These are phyloP conservation scores for Backusella tarrabulga DNA, from an alignment of 192 early-diverging fungal genomes.

Conservation along the genomic window DNA sequence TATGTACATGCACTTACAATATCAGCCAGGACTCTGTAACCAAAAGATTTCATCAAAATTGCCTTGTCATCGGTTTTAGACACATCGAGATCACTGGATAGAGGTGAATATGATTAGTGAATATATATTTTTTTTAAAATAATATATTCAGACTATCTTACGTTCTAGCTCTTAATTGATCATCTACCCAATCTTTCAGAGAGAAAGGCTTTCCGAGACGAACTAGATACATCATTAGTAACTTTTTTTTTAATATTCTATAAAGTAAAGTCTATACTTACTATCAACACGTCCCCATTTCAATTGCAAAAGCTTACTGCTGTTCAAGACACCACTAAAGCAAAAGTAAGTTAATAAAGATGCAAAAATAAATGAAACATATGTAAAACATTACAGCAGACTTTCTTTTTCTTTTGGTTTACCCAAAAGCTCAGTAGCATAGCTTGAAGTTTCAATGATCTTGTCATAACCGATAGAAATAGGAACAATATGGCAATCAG, in stretches of 20 bases:
- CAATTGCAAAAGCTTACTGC: conserved; percentile 53
- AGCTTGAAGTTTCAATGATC: conserved; percentile 77
- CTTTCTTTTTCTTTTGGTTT: conserved; percentile 80
- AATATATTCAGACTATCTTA: conserved; percentile 26
- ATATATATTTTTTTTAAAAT: not conserved
- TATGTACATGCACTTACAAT: conserved; percentile 44
- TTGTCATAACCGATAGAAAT: conserved; percentile 86
- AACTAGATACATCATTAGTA: conserved; percentile 37
- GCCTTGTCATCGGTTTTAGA: conserved; percentile 29
- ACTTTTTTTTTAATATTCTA: not conserved
- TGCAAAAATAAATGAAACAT: not conserved
- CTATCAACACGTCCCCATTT: conserved; percentile 83
- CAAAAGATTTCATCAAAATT: conserved; percentile 66
- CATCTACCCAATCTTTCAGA: conserved; percentile 60
- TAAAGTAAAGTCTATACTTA: conserved; percentile 11
- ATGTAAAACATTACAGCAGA: conserved; percentile 40
- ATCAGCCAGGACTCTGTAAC: conserved; percentile 62
- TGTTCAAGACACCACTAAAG: conserved; percentile 55
- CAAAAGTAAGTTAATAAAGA: not conserved
- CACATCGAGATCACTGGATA: conserved; percentile 32
- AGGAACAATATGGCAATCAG: conserved; percentile 74
- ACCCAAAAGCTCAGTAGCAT: conserved; percentile 77
- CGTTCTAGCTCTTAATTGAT: conserved; percentile 57
- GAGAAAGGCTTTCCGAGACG: conserved; percentile 77
- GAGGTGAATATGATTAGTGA: not conserved